phyloP scores from a whole-genome alignment of 2,329 filamentous ascomycete species.

The Acrocalymma vagum region DNA sequence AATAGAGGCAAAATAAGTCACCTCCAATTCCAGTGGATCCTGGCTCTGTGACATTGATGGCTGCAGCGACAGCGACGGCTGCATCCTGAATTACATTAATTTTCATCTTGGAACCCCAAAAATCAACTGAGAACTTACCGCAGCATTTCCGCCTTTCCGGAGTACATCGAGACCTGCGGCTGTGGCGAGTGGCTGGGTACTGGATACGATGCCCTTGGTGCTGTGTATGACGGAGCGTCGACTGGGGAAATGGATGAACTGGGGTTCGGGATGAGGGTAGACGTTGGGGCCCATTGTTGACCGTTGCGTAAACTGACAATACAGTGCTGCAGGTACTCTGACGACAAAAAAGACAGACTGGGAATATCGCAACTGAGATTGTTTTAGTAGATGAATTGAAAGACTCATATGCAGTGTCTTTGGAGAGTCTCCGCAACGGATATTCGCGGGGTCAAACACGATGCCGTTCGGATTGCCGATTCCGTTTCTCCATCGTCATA shows the following conservation, averaged over 20 bases:
- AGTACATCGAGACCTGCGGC: conserved; percentile 87
- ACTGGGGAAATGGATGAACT: conserved; percentile 75
- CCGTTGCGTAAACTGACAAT: conserved; percentile 11
- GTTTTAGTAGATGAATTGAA: conserved; percentile 1
- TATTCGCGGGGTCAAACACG: conserved; percentile 37
- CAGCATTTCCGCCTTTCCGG: conserved; percentile 90
- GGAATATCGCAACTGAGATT: background rate
- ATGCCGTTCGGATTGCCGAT: conserved; percentile 34
- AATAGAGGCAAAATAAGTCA: conserved; percentile 96
- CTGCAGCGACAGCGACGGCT: conserved; percentile 93
- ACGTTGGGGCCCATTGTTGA: conserved; percentile 47
- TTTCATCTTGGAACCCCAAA: background rate
- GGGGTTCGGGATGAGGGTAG: conserved; percentile 58
- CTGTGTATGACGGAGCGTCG: conserved; percentile 93
- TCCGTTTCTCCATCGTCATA: conserved; percentile 22
- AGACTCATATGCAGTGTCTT: conserved; percentile 10
- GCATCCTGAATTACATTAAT: conserved; percentile 71
- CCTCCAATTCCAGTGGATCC: conserved; percentile 94
- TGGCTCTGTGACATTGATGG: conserved; percentile 92
- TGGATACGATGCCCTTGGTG: conserved; percentile 89
- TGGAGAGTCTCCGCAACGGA: conserved; percentile 21
- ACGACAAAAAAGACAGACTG: conserved; percentile 1
- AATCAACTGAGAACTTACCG: conserved; percentile 64
- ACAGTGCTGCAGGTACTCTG: no score
- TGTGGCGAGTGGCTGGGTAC: conserved; percentile 87